Evolutionary conservation across 371 early-diverging fungal genomes (phyloP), one percentile per base, ranked within the genome.

Genomic region (Actinomortierella wolfii): DNA sequence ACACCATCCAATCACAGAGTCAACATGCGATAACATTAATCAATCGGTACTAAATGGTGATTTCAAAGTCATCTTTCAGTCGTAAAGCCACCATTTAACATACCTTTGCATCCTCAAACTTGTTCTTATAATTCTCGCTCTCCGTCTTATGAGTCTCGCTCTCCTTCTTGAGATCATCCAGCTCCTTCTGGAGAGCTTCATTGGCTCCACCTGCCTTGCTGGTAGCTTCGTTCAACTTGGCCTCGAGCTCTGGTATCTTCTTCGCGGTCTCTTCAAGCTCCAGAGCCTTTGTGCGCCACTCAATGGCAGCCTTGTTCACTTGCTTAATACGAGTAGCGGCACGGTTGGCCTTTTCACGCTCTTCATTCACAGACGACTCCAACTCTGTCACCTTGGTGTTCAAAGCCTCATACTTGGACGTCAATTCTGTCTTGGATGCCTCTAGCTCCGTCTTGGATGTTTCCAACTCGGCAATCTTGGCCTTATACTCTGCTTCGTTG

Each of bases 61-160:
- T n/a, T n/a, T n/a, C n/a, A n/a, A n/a, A n/a, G n/a, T n/a, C n/a
- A n/a, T n/a, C n/a, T n/a, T n/a, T n/a, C n/a, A n/a, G n/a, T n/a
- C n/a, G n/a, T n/a, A n/a, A n/a, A n/a, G n/a, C n/a, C n/a, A n/a
- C n/a, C n/a, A n/a, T n/a, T n/a, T n/a, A n/a, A n/a, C n/a, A n/a
- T n/a, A 68, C 71, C 61, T 50, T 64, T 40, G 52, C 17, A 18
- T 41, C 21, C 54, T 73, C 77, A 48, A 66, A 77, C 52, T 74
- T 76, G 25, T 61, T 62, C 56, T 70, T 66, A 2, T 68, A 50
- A 0, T 54, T 61, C 42, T 53, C 24, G 41, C 60, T 73, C 13
- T 67, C 75, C 0, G 54, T 34, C 23, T 68, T 60, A 21, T 59
- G 52, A 34, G 45, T 61, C 40, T 66, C 67, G 21, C 60, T 57